Conservation (phyloP, 179 eudicot genomes). For the Monotropa hypopitys region DNA sequence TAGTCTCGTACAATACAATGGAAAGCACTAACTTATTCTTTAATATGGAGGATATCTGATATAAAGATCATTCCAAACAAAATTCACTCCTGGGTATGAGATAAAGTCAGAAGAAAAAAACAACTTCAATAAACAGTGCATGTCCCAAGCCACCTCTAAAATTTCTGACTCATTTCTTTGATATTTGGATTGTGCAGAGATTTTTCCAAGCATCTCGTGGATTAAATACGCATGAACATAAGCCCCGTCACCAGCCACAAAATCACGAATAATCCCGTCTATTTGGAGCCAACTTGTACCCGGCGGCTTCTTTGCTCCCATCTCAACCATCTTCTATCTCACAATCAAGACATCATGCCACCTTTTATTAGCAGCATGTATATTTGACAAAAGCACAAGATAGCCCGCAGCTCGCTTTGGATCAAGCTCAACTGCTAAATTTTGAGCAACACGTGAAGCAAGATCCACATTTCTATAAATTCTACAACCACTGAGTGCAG, state of each 20-base stretch:
- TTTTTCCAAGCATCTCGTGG: constrained; percentile 23
- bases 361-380: constrained; percentile 31
- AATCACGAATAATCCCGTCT: constrained; percentile 35
- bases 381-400: constrained; percentile 38
- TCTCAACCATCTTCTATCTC: constrained; percentile 32
- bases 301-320: constrained; percentile 21
- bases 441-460: constrained; percentile 27
- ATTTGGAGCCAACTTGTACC: constrained; percentile 50
- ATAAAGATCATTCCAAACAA: neutral
- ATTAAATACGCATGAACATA: constrained; percentile 24
- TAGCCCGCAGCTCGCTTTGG: constrained; percentile 41
- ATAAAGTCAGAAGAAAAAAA: neutral
- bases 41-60: neutral
- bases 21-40: too few species aligned
- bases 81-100: neutral
- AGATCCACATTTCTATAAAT: constrained; percentile 37
- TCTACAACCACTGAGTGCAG: constrained; percentile 50
- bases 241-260: constrained; percentile 30
- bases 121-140: neutral
- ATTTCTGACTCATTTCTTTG: constrained; percentile 12
- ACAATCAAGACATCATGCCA: constrained; percentile 37
- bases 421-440: constrained; percentile 22
- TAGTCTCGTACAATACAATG: too few species aligned
- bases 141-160: constrained; percentile 8
- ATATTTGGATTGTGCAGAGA: constrained; percentile 17